A percentile compares a stretch with the other conserved stretches of the same genome.
phyloP scores from a whole-genome alignment of 2,329 filamentous ascomycete genomes.

The Cladosporium phlei region DNA sequence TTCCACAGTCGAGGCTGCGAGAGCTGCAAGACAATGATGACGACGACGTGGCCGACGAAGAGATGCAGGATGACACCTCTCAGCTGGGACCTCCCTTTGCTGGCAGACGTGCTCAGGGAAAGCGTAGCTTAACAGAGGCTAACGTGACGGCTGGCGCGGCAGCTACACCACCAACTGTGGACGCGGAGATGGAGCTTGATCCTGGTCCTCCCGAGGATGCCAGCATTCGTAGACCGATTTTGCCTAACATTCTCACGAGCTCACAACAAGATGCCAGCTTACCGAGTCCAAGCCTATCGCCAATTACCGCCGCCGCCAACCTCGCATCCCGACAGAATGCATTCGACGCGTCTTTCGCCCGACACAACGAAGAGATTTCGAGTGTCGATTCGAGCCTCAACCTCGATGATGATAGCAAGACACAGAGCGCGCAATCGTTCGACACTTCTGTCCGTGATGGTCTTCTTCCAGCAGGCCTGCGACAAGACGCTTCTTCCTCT shows the following conservation, averaged over 20 bases:
- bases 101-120: constrained; percentile 20
- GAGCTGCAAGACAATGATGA: constrained; percentile 25
- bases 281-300: constrained; percentile 90
- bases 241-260: constrained; percentile 60
- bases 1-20: constrained; percentile 25
- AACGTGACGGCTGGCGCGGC: constrained; percentile 31
- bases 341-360: constrained; percentile 31
- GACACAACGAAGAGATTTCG: constrained; percentile 30
- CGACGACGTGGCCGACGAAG: constrained; percentile 26
- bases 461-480: not conserved
- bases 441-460: not conserved
- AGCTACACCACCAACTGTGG: constrained; percentile 71
- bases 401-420: constrained; percentile 28
- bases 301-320: constrained; percentile 73
- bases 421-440: constrained; percentile 18
- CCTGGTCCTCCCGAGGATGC: constrained; percentile 24
- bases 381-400: constrained; percentile 32
- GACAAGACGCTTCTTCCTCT: constrained; percentile 7
- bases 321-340: constrained; percentile 34
- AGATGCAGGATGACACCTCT: constrained; percentile 27
- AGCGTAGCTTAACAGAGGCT: constrained; percentile 15
- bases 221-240: constrained; percentile 23
- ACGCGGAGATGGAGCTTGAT: constrained; percentile 61
- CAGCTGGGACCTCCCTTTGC: constrained; percentile 25
- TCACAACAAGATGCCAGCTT: constrained; percentile 83